Evolutionary conservation across 352 stramenopile species (phyloP).

Genomic region (Elongisporangium undulatum): DNA sequence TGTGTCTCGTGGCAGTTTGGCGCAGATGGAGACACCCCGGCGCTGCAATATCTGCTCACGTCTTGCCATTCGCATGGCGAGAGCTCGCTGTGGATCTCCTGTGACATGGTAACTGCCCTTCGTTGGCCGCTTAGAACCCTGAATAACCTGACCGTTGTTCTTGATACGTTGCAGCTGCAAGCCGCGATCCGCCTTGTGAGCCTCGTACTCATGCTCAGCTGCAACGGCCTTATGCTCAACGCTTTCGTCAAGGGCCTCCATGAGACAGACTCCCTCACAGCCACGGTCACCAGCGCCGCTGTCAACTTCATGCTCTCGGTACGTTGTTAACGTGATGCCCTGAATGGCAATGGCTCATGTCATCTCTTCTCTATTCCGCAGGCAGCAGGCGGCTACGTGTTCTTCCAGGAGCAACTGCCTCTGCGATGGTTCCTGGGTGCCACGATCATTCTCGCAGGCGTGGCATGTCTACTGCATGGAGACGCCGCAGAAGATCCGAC

Average conservation of each 20-base stretch:
- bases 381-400: constrained; percentile 44
- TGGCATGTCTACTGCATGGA: constrained; percentile 65
- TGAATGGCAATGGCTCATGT: neutral
- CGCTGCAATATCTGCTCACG: constrained; percentile 16
- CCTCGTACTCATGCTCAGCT: constrained; percentile 64
- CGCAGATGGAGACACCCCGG: constrained; percentile 23
- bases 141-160: neutral
- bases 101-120: constrained; percentile 5
- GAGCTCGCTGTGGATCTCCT: constrained; percentile 10
- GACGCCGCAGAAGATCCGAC: constrained; percentile 15
- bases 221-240: constrained; percentile 74
- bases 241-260: constrained; percentile 81
- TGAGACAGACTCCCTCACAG: constrained; percentile 82
- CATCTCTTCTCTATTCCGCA: constrained; percentile 6
- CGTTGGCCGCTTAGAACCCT: neutral
- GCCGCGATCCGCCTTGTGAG: constrained; percentile 37
- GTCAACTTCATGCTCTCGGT: constrained; percentile 79
- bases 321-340: neutral
- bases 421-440: constrained; percentile 76
- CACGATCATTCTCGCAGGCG: constrained; percentile 61
- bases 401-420: constrained; percentile 70
- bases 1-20: constrained; percentile 19
- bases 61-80: constrained; percentile 13
- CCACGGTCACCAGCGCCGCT: constrained; percentile 74
- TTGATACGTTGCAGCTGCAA: constrained; percentile 8